Evolutionary conservation across 2,329 filamentous ascomycete species (phyloP).

Genomic region (Penicillium janthinellum): DNA sequence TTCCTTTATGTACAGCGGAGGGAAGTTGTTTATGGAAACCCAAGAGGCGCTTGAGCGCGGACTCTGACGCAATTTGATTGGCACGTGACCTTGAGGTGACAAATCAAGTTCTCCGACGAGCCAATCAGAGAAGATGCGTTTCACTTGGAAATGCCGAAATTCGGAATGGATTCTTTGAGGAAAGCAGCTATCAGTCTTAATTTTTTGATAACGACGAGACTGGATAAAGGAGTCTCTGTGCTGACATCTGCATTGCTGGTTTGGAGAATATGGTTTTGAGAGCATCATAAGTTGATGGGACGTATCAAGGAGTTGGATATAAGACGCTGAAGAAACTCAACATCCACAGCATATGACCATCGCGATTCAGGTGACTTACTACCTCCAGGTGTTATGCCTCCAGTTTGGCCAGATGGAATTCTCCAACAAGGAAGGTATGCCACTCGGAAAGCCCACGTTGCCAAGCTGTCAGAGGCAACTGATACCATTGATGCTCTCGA

Average conservation of each 20-base stretch:
- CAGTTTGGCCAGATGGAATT: constrained; percentile 27
- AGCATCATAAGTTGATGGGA: too few species aligned
- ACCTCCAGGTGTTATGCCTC: background rate
- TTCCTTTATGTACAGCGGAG: background rate
- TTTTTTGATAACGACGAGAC: background rate
- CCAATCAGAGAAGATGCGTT: constrained; percentile 30
- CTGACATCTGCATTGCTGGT: background rate
- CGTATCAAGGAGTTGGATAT: too few species aligned
- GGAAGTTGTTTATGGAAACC: constrained; percentile 16
- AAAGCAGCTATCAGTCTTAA: background rate
- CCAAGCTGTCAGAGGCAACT: constrained; percentile 16
- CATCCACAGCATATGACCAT: background rate
- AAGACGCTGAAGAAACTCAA: background rate
- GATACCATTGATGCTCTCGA: constrained; percentile 23
- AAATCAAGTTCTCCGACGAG: constrained; percentile 22
- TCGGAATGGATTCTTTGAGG: constrained; percentile 9
- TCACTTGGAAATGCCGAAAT: constrained; percentile 20
- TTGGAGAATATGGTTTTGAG: too few species aligned
- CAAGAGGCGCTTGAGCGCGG: constrained; percentile 14
- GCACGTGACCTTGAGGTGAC: constrained; percentile 37
- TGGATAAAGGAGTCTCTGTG: background rate
- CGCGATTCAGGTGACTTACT: background rate
- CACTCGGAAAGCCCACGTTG: constrained; percentile 4
- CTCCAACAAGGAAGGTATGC: constrained; percentile 22
- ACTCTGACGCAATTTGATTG: constrained; percentile 37